Conservation (phyloP, 192 early-diverging fungal species). For the Backusella circina region DNA sequence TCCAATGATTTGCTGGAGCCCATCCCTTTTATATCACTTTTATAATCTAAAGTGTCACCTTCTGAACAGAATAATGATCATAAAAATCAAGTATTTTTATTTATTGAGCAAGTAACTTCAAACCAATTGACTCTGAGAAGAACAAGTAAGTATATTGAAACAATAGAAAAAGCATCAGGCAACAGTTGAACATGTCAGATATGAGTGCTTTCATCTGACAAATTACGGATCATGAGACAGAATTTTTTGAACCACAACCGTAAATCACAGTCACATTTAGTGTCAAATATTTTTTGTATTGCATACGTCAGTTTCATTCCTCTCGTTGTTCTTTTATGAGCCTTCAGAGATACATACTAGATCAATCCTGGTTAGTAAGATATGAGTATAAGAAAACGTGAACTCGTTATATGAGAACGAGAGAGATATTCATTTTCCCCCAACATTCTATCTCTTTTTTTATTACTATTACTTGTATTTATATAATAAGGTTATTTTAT, state of each 20-base stretch:
- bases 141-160: neutral
- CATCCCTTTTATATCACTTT: neutral
- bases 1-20: neutral
- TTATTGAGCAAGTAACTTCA: too few species aligned
- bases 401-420: too few species aligned
- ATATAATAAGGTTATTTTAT: too few species aligned
- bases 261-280: neutral
- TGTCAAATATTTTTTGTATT: neutral
- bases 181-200: neutral
- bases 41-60: neutral
- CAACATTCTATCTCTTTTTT: too few species aligned
- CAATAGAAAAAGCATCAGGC: neutral
- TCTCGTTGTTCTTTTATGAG: neutral
- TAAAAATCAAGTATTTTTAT: neutral
- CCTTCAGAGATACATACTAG: too few species aligned
- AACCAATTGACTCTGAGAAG: too few species aligned
- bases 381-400: too few species aligned
- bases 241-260: neutral
- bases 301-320: neutral
- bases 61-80: neutral
- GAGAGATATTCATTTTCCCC: too few species aligned
- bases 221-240: slow-evolving; percentile 4
- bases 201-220: neutral
- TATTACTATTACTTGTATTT: too few species aligned
- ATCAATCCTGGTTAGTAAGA: too few species aligned